Base-by-base conservation (phyloP, 2,329 filamentous ascomycete genomes). In the Hypoxylon sp. region DNA sequence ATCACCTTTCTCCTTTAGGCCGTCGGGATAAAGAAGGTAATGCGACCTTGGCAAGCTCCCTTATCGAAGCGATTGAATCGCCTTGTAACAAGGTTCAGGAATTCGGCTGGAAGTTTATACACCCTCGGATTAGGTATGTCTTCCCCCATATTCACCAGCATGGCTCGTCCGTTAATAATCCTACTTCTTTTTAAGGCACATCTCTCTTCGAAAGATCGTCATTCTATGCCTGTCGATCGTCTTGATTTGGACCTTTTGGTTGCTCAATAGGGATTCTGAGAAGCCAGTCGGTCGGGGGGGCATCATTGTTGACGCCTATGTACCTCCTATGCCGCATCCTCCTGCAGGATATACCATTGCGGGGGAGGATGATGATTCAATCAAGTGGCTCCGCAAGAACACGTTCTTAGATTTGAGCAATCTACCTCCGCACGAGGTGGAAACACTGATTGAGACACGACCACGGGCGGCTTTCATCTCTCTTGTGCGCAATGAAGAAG, bases 401-500 rank as follows among this genome's bases (percentile, higher is more conserved):
- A 78, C 73, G 13, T 57, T 77, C 52, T 7, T 68, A 14, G 60
- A 74, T 38, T 48, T 72, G 5, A 53, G 69, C 11, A 52, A 65
- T 14, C 21, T 76, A 11, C 52, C 73, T 1, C 52, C 48, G 4
- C 53, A 71, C 13, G 50, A 72, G 17, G 43, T 73, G 2, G 59
- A 73, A 48, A 51, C 43, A 5, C 63, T 77, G 5, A 32, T 63
- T 11, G 69, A 69, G 3, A 74, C 72, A 19, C 72, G 75, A 69
- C 79, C 83, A 69, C 72, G 77, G 71, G 73, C 80, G 71, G 76
- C 78, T 36, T 70, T 94, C 43, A 85, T 94, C 56, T 88, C 89
- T 28, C 84, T 94, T 17, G 91, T 94, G 25, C 87, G 90, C 45
- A 93, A 94, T 70, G 86, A 88, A 70, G 91, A 94, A 77, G 79